A percentile compares a stretch with the other conserved stretches of the same genome.
Evolutionary conservation across 192 early-diverging fungal species (phyloP).

Genomic region (Podila verticillata): DNA sequence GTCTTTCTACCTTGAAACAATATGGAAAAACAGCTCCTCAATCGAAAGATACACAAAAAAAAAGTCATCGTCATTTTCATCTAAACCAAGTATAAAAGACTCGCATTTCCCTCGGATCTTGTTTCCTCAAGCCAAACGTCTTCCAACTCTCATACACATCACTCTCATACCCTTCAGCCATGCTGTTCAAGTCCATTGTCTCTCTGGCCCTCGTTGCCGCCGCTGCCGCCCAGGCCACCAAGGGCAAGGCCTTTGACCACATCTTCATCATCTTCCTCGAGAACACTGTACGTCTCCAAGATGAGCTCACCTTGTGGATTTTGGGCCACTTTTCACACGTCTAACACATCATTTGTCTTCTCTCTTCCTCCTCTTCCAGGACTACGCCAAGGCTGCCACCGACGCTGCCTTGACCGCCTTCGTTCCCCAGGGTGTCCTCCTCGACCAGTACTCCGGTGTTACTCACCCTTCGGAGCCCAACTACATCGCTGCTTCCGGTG

Average conservation of each 20-base stretch:
- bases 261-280: slow-evolving; percentile 47
- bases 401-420: slow-evolving; percentile 4
- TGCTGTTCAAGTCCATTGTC: no score
- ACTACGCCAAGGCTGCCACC: slow-evolving; percentile 17
- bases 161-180: no score
- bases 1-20: no score
- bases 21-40: no score
- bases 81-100: no score
- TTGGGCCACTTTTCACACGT: no score
- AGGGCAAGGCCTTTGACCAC: slow-evolving; percentile 29
- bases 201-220: not conserved
- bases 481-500: slow-evolving; percentile 72
- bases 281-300: slow-evolving; percentile 27
- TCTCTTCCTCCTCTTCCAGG: slow-evolving; percentile 11
- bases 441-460: slow-evolving; percentile 68
- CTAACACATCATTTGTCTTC: not conserved
- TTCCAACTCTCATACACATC: no score
- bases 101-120: no score
- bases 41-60: no score
- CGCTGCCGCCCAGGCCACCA: not conserved
- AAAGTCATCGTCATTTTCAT: no score
- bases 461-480: slow-evolving; percentile 80
- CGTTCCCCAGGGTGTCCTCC: slow-evolving; percentile 54
- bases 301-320: not conserved
- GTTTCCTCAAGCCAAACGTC: no score